These are phyloP conservation scores for Periconia sp. DNA, from an alignment of 2,329 filamentous ascomycete genomes.

Conservation along the genomic window DNA sequence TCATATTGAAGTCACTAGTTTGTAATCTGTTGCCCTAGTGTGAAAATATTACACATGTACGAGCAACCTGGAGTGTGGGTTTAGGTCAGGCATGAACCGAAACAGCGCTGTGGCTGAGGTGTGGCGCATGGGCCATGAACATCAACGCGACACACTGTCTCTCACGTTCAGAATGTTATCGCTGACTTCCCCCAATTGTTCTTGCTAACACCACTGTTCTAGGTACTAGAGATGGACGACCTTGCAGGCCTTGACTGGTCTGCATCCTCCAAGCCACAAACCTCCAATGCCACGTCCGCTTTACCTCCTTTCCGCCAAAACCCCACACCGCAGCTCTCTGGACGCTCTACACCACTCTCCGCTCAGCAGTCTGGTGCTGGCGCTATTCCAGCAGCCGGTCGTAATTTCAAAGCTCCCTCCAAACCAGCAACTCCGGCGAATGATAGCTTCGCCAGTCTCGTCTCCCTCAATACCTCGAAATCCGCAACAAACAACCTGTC, in stretches of 20 bases:
- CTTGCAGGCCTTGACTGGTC: slow-evolving; percentile 53
- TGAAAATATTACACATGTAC: no score
- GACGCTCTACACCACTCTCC: slow-evolving; percentile 42
- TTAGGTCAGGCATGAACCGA: no score
- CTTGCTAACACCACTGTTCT: neutral
- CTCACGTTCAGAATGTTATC: neutral
- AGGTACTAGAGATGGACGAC: slow-evolving; percentile 48
- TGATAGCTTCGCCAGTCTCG: slow-evolving; percentile 78
- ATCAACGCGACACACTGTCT: neutral
- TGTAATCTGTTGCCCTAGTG: no score
- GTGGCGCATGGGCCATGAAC: neutral
- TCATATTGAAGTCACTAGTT: no score
- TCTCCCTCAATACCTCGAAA: slow-evolving; percentile 61
- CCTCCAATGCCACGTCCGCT: slow-evolving; percentile 27
- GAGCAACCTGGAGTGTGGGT: no score
- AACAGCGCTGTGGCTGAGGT: neutral
- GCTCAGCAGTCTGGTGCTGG: slow-evolving; percentile 45
- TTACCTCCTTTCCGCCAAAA: slow-evolving; percentile 40
- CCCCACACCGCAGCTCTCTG: slow-evolving; percentile 44
- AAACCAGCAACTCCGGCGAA: slow-evolving; percentile 55
- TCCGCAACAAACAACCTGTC: slow-evolving; percentile 70
- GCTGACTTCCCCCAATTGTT: neutral
- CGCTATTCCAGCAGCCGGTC: slow-evolving; percentile 31
- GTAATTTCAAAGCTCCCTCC: slow-evolving; percentile 49
- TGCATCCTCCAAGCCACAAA: slow-evolving; percentile 24